Evolutionary conservation across 176 grass and related monocot genomes (phyloP), one percentile per base, ranked within the genome.

Genomic region (Phragmites australis): DNA sequence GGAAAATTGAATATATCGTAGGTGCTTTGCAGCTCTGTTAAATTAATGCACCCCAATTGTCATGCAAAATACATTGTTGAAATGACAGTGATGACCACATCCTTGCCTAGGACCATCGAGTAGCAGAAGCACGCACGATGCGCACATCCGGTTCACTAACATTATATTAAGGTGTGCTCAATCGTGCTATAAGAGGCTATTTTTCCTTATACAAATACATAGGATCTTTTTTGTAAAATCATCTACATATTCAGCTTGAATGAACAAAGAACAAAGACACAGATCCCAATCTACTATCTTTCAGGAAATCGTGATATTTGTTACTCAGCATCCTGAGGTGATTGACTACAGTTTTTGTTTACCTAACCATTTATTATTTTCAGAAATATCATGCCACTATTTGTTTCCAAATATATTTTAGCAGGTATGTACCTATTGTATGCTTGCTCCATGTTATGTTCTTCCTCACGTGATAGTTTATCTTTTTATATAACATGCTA

Each of bases 261-360:
- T 83, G 92, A 89, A 47, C 87, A 92, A 48, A 87, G 48, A 64
- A 87, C 72, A 78, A 84, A 80, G 83, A 70, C 81, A 18, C 55
- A 72, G 43, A 85, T 85, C 73, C 95, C 92, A 81, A 32, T 91
- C 70, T 92, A 90, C 77, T 93, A 94, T 69, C 90, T 97, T 82
- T 89, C 92, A 77, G 95, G 95, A 85, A 97, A 97, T 91, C 95
- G 93, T 73, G 95, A 97, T 88, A 91, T 94, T 64, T 92, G 95
- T 43, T 97, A 94, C 83, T 76, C 88, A 60, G 85, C 68, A 94
- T 82, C 90, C 92, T 26, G 58, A 97, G 92, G 95, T 97, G 85
- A 73, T 40, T 84, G 44, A 25, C 26, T 85, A 53, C 34, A 57
- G 48, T n/a, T 74, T 29, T 59, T 57, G 51, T 42, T 29, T n/a